These are phyloP conservation scores for Phalaenopsis hybrid DNA, from an alignment of 116 monocot genomes.

Conservation along the genomic window DNA sequence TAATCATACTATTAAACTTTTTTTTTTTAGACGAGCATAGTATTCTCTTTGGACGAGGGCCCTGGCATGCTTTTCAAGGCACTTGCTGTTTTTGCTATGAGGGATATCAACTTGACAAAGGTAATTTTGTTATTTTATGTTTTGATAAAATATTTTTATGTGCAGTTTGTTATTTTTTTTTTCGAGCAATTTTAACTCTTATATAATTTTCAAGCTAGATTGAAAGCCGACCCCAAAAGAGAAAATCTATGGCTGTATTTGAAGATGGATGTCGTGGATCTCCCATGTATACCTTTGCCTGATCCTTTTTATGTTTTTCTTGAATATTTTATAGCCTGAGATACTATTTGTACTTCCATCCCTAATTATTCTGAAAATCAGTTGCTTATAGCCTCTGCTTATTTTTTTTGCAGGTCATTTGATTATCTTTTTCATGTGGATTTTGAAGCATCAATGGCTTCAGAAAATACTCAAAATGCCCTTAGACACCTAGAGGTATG, in stretches of 20 bases:
- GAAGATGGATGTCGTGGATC: slow-evolving; percentile 38
- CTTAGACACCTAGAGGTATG: slow-evolving; percentile 75
- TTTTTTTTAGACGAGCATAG: slow-evolving; percentile 70
- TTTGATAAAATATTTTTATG: background rate
- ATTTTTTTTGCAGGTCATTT: slow-evolving; percentile 49
- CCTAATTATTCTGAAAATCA: background rate
- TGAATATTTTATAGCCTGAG: background rate
- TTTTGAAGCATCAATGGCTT: slow-evolving; percentile 97
- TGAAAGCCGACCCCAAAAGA: slow-evolving; percentile 73
- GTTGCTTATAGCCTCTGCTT: background rate
- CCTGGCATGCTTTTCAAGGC: slow-evolving; percentile 87
- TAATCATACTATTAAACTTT: slow-evolving; percentile 1
- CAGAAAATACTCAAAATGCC: slow-evolving; percentile 77
- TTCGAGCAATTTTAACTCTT: background rate
- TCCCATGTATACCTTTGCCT: slow-evolving; percentile 33
- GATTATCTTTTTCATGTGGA: slow-evolving; percentile 92
- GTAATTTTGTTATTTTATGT: slow-evolving; percentile 15
- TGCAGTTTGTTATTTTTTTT: background rate
- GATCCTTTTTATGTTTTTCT: background rate
- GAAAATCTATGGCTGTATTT: slow-evolving; percentile 37
- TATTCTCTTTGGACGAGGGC: slow-evolving; percentile 93
- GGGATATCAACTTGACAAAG: slow-evolving; percentile 89
- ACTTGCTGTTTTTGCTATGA: slow-evolving; percentile 86
- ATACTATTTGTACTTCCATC: background rate
- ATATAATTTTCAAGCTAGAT: slow-evolving; percentile 36